A percentile compares a stretch with the other conserved stretches of the same genome.
These are phyloP conservation scores for Gynochthodes officinalis DNA, from an alignment of 257 asterid species.

Conservation along the genomic window DNA sequence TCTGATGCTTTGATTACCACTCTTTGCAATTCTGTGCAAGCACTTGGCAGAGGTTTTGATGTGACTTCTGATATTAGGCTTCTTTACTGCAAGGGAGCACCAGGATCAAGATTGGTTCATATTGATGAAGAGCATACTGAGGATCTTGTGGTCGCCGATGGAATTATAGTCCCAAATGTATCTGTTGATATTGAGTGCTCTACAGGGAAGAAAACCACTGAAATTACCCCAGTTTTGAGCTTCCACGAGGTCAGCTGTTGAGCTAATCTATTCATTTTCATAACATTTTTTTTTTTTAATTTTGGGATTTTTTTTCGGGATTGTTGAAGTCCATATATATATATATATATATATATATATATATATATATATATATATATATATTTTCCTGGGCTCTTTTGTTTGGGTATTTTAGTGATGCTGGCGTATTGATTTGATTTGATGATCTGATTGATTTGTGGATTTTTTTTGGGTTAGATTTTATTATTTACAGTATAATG, in stretches of 20 bases:
- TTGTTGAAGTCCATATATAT: not conserved
- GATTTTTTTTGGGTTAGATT: not conserved
- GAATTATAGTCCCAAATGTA: conserved; percentile 64
- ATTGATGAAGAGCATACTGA: conserved; percentile 53
- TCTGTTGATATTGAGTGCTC: conserved; percentile 71
- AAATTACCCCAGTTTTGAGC: conserved; percentile 63
- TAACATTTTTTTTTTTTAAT: not conserved
- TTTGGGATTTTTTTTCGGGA: not conserved
- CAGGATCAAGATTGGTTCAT: conserved; percentile 74
- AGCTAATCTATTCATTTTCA: not conserved
- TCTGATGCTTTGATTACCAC: conserved; percentile 67
- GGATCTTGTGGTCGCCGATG: conserved; percentile 57
- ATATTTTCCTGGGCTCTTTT: not conserved
- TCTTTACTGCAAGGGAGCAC: conserved; percentile 86
- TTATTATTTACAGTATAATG: not conserved
- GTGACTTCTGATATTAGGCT: conserved; percentile 97
- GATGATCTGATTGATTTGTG: not conserved
- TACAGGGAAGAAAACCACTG: conserved; percentile 38
- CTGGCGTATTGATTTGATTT: not conserved
- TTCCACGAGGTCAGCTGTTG: conserved; percentile 68
- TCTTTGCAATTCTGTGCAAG: conserved; percentile 85
- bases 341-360: too few relatives aligned
- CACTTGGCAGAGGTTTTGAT: conserved; percentile 96
- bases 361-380: too few relatives aligned
- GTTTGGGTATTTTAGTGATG: not conserved